phyloP scores from a whole-genome alignment of 2,329 filamentous ascomycete genomes.

The Aurifilum marmelostoma region DNA sequence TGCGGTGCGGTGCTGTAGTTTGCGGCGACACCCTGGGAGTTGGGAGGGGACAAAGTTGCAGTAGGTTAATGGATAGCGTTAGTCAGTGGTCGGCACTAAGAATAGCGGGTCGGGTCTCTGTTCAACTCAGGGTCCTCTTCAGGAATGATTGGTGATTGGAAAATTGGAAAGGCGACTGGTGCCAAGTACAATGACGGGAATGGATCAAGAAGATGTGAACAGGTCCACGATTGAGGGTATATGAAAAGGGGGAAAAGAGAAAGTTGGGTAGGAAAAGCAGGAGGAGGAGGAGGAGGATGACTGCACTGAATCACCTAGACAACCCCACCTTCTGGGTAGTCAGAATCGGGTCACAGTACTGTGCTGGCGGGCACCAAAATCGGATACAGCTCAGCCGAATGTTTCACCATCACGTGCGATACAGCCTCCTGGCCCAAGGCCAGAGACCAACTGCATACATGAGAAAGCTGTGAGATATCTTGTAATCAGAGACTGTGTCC shows the following conservation, averaged over 20 bases:
- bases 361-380: conserved; percentile 2
- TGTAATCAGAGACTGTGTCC: background rate
- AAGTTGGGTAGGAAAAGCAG: background rate
- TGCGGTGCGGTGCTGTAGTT: conserved; percentile 24
- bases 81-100: conserved; percentile 26
- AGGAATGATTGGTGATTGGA: background rate
- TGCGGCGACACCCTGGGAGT: conserved; percentile 16
- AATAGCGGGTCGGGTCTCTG: conserved; percentile 15
- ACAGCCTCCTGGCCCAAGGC: background rate
- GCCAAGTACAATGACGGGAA: background rate
- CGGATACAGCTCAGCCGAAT: conserved; percentile 21
- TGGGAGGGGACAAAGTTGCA: conserved; percentile 22
- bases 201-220: background rate
- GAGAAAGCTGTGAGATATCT: background rate
- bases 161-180: conserved; percentile 3
- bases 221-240: conserved; percentile 5
- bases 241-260: background rate
- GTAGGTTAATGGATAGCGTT: conserved; percentile 24
- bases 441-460: background rate
- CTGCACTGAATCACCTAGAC: conserved; percentile 6
- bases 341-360: background rate
- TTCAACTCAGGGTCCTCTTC: conserved; percentile 17
- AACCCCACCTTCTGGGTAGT: background rate
- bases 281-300: conserved; percentile 5
- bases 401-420: conserved; percentile 23